Conservation (phyloP, 768 basidiomycete genomes). For the Phylloporus sp. region DNA sequence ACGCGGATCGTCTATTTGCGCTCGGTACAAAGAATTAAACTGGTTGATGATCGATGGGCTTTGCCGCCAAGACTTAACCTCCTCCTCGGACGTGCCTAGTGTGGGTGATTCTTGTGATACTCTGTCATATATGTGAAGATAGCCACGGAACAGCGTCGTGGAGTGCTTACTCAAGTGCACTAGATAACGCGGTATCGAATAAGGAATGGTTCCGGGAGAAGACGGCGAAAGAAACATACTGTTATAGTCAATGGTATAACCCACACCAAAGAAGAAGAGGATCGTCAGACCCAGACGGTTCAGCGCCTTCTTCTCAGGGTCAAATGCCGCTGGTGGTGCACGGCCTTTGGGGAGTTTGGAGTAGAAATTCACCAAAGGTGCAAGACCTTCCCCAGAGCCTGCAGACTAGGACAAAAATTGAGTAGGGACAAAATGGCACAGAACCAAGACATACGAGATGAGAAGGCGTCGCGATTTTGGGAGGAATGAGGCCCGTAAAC, state of each 20-base stretch:
- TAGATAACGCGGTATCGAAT: slow-evolving; percentile 27
- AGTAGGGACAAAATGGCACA: not conserved
- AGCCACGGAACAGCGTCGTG: not conserved
- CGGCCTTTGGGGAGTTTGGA: slow-evolving; percentile 93
- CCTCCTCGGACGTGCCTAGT: slow-evolving; percentile 38
- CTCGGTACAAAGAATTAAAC: slow-evolving; percentile 18
- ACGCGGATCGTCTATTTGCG: slow-evolving; percentile 23
- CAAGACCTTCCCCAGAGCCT: slow-evolving; percentile 74
- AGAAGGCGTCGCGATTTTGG: slow-evolving; percentile 90
- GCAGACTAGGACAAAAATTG: slow-evolving; percentile 52
- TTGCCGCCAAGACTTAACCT: not conserved
- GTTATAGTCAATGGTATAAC: slow-evolving; percentile 87
- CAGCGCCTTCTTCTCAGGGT: slow-evolving; percentile 78
- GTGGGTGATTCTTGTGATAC: slow-evolving; percentile 89
- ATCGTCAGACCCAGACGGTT: slow-evolving; percentile 51
- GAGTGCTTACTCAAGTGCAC: slow-evolving; percentile 76
- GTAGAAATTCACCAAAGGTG: slow-evolving; percentile 90
- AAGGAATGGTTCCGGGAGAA: slow-evolving; percentile 4
- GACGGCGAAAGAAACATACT: slow-evolving; percentile 49
- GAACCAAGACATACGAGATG: slow-evolving; percentile 55
- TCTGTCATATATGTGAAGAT: slow-evolving; percentile 43
- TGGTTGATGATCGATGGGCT: slow-evolving; percentile 6
- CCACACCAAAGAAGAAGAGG: slow-evolving; percentile 51
- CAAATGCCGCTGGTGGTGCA: slow-evolving; percentile 53
- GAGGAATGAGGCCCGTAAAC: slow-evolving; percentile 82